Percentiles rank a stretch among this genome's conserved stretches.
These are phyloP conservation scores for Talaromyces funiculosus DNA, from an alignment of 2,329 filamentous ascomycete species.

Conservation along the genomic window DNA sequence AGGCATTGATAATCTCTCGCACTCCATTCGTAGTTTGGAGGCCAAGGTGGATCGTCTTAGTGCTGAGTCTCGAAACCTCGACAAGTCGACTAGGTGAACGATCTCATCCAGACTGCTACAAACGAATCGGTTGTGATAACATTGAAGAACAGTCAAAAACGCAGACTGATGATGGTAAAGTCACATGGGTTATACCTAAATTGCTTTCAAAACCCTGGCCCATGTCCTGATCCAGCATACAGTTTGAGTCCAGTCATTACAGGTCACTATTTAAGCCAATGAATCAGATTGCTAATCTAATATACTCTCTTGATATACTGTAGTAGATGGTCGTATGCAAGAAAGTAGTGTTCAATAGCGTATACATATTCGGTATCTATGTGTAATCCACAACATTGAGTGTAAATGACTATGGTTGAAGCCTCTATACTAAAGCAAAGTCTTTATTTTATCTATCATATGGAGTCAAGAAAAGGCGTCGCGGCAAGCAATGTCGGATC, in stretches of 20 bases:
- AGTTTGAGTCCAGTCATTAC: neutral
- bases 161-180: neutral
- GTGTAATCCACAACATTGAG: neutral
- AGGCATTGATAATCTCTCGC: neutral
- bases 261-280: neutral
- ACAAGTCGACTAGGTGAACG: neutral
- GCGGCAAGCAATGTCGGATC: neutral
- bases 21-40: neutral
- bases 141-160: no score
- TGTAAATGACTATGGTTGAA: neutral
- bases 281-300: neutral
- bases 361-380: neutral
- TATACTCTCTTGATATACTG: neutral
- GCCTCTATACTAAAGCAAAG: neutral
- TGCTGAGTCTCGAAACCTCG: neutral
- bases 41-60: neutral
- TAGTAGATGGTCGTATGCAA: neutral
- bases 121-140: no score
- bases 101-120: neutral
- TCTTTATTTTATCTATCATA: neutral
- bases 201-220: neutral
- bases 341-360: neutral
- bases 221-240: neutral
- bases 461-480: neutral
- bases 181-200: neutral